A percentile compares a stretch with the other conserved stretches of the same genome.
Conservation (phyloP, 2,329 filamentous ascomycete species). For the Talaromyces sp. region DNA sequence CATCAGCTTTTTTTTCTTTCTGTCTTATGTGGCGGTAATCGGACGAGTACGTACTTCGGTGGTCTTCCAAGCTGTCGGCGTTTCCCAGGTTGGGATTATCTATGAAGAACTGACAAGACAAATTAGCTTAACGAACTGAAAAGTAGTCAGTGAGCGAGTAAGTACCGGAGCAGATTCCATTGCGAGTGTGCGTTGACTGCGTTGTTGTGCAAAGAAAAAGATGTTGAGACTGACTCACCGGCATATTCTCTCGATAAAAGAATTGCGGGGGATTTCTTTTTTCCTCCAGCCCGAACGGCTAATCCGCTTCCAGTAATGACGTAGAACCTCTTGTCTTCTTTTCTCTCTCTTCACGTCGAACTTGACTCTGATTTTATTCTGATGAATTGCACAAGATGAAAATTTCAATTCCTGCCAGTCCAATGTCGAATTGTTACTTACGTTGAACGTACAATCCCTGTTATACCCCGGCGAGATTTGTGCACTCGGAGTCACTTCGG, state of each 20-base stretch:
- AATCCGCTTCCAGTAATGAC: slow-evolving; percentile 4
- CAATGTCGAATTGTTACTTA: background rate
- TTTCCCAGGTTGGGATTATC: slow-evolving; percentile 71
- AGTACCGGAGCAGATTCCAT: slow-evolving; percentile 4
- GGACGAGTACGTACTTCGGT: slow-evolving; percentile 63
- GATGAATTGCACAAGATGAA: background rate
- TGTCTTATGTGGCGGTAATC: background rate
- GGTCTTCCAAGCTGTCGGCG: slow-evolving; percentile 71
- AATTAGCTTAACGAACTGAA: background rate
- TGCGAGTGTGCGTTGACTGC: background rate
- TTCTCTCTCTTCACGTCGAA: background rate
- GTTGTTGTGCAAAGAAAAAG: background rate
- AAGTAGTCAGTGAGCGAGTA: background rate
- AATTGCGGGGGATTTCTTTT: slow-evolving; percentile 1
- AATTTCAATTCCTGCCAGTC: background rate
- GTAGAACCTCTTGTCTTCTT: background rate
- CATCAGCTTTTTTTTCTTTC: background rate
- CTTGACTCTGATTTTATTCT: background rate
- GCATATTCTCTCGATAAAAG: background rate
- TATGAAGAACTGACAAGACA: slow-evolving; percentile 13
- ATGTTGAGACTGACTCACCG: slow-evolving; percentile 2
- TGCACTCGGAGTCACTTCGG: background rate
- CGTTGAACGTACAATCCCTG: background rate
- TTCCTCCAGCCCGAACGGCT: background rate
- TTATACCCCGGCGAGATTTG: background rate